Evolutionary conservation across 768 basidiomycete species (phyloP), one percentile per base, ranked within the genome.

Genomic region (Trametes cingulata): DNA sequence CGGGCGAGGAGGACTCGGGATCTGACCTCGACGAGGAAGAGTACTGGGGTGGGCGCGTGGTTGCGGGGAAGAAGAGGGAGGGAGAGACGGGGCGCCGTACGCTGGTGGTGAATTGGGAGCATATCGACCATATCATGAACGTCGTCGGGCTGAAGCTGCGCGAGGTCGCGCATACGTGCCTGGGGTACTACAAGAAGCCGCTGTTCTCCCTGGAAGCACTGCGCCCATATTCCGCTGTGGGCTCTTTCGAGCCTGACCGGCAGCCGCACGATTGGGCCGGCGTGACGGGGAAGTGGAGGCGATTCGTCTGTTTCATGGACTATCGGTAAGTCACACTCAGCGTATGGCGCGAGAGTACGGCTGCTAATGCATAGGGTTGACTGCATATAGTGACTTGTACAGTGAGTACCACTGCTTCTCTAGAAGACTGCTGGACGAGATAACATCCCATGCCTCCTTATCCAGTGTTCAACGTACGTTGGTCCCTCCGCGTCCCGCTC

Each of bases 261-360:
- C 37, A 65, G 39, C 64, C 69, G 8, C 64, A 67, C 19, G 88
- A 90, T 68, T 91, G 90, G 90, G 88, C 88, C 19, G 88, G 88
- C 12, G 80, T 90, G 2, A 83, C 86, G 71, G 89, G 89, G 7
- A 80, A 77, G n/a, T 92, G 90, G 90, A 77, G 81, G 63, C 76
- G 90, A 71, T 84, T 85, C 60, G 83, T 91, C 19, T 89, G 83
- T 61, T 91, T 88, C 65, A 85, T 90, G 86, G 90, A 91, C 74
- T 89, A 90, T 71, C 79, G 85, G 87, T 87, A 40, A 27, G 54
- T 37, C 15, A 7, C 14, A 20, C 19, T 43, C n/a, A 20, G 3
- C 20, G 5, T 4, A n/a, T n/a, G n/a, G n/a, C n/a, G n/a, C n/a
- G n/a, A n/a, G n/a, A n/a, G n/a, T n/a, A n/a, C n/a, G n/a, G n/a